A percentile compares a stretch with the other conserved stretches of the same genome.
Conservation (phyloP, 257 asterid genomes). For the Nicotiana tomentosiformis region DNA sequence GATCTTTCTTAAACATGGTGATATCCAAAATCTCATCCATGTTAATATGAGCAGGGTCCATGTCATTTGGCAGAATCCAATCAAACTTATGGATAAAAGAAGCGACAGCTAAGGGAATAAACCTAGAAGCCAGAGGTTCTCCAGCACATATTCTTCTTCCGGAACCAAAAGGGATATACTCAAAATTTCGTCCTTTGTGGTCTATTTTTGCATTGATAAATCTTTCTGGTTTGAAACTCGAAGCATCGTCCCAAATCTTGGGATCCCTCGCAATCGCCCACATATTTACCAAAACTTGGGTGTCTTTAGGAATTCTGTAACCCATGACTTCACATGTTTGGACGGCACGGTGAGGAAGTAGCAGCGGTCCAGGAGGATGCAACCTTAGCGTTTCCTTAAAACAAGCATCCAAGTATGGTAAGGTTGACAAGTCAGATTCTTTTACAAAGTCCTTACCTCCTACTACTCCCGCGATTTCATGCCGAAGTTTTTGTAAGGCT, state of each 20-base stretch:
- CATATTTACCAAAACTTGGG: conserved; percentile 6
- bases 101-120: background rate
- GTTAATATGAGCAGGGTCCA: background rate
- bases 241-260: background rate
- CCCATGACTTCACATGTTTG: conserved; percentile 9
- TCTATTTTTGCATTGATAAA: background rate
- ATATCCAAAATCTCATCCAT: conserved; percentile 2
- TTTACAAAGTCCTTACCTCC: background rate
- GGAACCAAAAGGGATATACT: background rate
- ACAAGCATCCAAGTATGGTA: conserved; percentile 13
- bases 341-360: conserved; percentile 1
- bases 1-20: background rate
- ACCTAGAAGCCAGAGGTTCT: background rate
- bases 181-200: background rate
- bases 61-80: conserved; percentile 5
- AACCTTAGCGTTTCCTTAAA: conserved; percentile 9
- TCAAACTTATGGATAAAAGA: conserved; percentile 4
- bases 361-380: conserved; percentile 10
- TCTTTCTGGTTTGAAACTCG: conserved; percentile 4
- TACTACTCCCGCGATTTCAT: background rate
- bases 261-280: conserved; percentile 15
- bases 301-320: conserved; percentile 5
- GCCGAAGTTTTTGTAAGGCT: background rate
- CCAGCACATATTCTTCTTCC: conserved; percentile 16
- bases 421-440: conserved; percentile 7